Evolutionary conservation across 805 yeast species (phyloP).

Genomic region (Wickerhamiella sergipiensis): DNA sequence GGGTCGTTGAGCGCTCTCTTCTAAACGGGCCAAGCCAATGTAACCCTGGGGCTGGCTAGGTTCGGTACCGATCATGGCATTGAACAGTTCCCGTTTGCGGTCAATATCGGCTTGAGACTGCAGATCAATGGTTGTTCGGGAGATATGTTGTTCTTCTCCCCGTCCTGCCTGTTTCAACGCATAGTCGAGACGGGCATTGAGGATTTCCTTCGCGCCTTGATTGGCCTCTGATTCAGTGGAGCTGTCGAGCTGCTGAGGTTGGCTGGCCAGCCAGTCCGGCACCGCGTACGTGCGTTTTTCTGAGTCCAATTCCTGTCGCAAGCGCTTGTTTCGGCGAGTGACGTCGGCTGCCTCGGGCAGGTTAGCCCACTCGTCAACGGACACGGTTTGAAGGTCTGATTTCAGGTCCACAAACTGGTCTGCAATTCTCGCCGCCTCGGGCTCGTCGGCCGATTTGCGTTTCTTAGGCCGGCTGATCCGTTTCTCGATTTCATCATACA

Average conservation of each 20-base stretch:
- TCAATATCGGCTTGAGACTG: slow-evolving; percentile 48
- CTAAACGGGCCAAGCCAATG: slow-evolving; percentile 77
- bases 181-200: slow-evolving; percentile 21
- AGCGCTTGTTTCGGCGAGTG: slow-evolving; percentile 66
- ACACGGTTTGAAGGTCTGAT: slow-evolving; percentile 40
- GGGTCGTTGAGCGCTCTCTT: slow-evolving; percentile 46
- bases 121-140: slow-evolving; percentile 18
- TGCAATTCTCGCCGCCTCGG: slow-evolving; percentile 3
- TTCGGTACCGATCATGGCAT: slow-evolving; percentile 56
- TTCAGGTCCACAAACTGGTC: slow-evolving; percentile 29
- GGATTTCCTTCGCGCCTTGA: slow-evolving; percentile 19
- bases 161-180: slow-evolving; percentile 3
- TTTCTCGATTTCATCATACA: slow-evolving; percentile 57
- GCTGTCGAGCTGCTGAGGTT: background rate
- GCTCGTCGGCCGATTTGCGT: slow-evolving; percentile 4
- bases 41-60: slow-evolving; percentile 67
- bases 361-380: slow-evolving; percentile 63
- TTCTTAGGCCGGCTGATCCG: slow-evolving; percentile 22
- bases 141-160: slow-evolving; percentile 10
- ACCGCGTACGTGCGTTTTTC: slow-evolving; percentile 67
- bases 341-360: slow-evolving; percentile 83
- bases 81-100: slow-evolving; percentile 41
- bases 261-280: slow-evolving; percentile 47
- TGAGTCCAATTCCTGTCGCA: slow-evolving; percentile 45
- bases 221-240: slow-evolving; percentile 16